Percentiles rank a stretch among this genome's conserved stretches.
These are phyloP conservation scores for Pholiota microspora DNA, from an alignment of 768 basidiomycete species.

Conservation along the genomic window DNA sequence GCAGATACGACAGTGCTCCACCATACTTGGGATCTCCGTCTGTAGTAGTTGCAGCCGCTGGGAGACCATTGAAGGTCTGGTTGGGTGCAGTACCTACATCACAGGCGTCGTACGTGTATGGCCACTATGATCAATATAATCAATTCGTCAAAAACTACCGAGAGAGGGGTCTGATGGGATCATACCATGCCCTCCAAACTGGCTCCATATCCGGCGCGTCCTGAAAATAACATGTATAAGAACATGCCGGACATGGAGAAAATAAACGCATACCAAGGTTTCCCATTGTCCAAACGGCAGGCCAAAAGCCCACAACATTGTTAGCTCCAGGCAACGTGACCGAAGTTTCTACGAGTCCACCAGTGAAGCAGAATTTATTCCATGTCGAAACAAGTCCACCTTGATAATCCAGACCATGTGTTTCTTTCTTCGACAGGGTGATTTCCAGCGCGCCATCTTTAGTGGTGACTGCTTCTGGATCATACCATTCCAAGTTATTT, in stretches of 20 bases:
- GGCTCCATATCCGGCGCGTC: constrained; percentile 87
- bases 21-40: constrained; percentile 56
- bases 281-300: constrained; percentile 79
- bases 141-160: constrained; percentile 4
- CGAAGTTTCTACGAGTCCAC: constrained; percentile 71
- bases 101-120: constrained; percentile 81
- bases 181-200: constrained; percentile 74
- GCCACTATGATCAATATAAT: constrained; percentile 54
- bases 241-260: not conserved
- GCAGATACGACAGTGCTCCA: constrained; percentile 73
- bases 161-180: not conserved
- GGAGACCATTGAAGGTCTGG: constrained; percentile 70
- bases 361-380: constrained; percentile 97
- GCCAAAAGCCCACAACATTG: constrained; percentile 72
- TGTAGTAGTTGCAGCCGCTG: constrained; percentile 54
- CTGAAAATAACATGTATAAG: constrained; percentile 23
- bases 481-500: constrained; percentile 86
- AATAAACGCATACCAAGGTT: constrained; percentile 55
- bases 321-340: constrained; percentile 68
- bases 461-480: constrained; percentile 77
- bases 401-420: constrained; percentile 70
- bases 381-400: constrained; percentile 67
- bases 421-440: constrained; percentile 63
- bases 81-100: constrained; percentile 93
- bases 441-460: constrained; percentile 71